Evolutionary conservation across 345 rosid species (phyloP).

Genomic region (Hirschfeldia incana): DNA sequence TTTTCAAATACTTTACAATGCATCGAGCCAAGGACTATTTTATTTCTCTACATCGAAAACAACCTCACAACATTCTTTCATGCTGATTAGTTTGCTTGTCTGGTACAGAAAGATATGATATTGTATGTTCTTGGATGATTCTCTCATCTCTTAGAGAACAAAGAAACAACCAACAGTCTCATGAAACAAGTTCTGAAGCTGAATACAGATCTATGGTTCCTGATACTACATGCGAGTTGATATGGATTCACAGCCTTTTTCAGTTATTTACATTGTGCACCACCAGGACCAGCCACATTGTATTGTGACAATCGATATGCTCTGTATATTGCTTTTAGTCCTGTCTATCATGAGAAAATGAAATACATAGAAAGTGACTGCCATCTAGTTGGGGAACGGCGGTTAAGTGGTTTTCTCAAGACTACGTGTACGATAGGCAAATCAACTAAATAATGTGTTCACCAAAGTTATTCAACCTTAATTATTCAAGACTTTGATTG

Average conservation of each 20-base stretch:
- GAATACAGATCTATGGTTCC: neutral
- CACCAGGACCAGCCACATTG: neutral
- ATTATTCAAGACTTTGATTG: neutral
- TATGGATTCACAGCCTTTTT: neutral
- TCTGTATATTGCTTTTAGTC: neutral
- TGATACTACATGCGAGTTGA: neutral
- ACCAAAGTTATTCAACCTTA: neutral
- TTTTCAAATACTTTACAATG: neutral
- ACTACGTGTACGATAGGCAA: neutral
- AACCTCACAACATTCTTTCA: neutral
- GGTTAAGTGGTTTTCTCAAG: neutral
- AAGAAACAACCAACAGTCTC: neutral
- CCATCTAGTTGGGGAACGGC: neutral
- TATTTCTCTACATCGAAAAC: neutral
- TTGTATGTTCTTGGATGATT: neutral
- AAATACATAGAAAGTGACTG: neutral
- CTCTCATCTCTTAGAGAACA: neutral
- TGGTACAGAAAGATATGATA: neutral
- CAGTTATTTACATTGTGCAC: neutral
- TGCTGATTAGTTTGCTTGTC: neutral
- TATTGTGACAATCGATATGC: neutral
- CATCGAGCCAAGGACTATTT: neutral
- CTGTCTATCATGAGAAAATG: neutral
- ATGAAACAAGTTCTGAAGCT: neutral
- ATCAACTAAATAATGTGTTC: neutral